phyloP scores from a whole-genome alignment of 2,329 filamentous ascomycete species.

The Coniochaeta hoffmannii region DNA sequence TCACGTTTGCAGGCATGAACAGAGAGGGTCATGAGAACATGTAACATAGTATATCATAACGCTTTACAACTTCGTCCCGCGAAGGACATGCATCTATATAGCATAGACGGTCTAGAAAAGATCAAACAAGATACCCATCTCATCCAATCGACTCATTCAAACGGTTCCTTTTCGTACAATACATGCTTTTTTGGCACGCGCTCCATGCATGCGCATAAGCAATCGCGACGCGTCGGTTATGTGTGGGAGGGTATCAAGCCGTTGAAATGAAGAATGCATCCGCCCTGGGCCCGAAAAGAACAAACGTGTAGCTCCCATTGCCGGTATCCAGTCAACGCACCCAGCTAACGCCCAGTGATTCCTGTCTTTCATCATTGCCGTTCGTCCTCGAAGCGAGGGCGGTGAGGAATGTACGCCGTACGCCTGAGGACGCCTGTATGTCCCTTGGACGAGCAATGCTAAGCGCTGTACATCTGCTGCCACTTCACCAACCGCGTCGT shows the following conservation, averaged over 20 bases:
- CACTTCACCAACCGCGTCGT: constrained; percentile 76
- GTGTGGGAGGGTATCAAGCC: not conserved
- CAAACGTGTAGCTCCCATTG: not conserved
- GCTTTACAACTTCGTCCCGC: not conserved
- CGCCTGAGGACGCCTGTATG: no score
- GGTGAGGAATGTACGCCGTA: no score
- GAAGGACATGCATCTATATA: not conserved
- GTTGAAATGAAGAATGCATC: not conserved
- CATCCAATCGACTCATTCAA: not conserved
- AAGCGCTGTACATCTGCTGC: constrained; percentile 61
- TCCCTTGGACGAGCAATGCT: not conserved
- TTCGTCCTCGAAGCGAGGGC: no score
- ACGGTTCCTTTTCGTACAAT: not conserved
- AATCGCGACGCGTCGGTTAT: not conserved
- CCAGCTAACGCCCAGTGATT: no score
- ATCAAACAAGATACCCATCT: not conserved
- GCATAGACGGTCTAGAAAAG: not conserved
- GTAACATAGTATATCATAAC: not conserved
- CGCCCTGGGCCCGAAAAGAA: not conserved
- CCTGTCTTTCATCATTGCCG: no score
- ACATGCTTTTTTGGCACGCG: not conserved
- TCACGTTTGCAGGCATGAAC: not conserved
- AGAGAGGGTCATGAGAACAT: not conserved
- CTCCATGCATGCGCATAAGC: not conserved
- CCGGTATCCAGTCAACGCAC: constrained; percentile 1